phyloP scores from a whole-genome alignment of 495 filamentous ascomycete species.

The Lophium mytilinum region DNA sequence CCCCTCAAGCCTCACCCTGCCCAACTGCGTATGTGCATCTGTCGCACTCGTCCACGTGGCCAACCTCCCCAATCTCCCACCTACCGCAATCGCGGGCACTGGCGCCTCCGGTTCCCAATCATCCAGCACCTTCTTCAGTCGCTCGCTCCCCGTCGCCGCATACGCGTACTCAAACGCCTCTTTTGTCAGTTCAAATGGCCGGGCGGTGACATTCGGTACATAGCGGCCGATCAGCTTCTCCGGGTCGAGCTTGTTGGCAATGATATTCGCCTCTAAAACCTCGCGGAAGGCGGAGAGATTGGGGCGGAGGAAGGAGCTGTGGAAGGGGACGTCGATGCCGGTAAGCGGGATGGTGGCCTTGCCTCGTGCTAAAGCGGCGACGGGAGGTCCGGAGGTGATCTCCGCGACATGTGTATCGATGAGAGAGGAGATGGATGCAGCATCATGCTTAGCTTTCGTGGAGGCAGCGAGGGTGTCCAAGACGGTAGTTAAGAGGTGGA shows the following conservation, averaged over 20 bases:
- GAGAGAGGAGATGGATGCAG: background rate
- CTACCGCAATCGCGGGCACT: no score
- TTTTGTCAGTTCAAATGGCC: slow-evolving; percentile 24
- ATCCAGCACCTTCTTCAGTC: slow-evolving; percentile 6
- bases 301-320: slow-evolving; percentile 31
- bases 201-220: slow-evolving; percentile 36
- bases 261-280: slow-evolving; percentile 22
- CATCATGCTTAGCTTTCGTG: background rate
- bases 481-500: background rate
- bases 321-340: slow-evolving; percentile 42
- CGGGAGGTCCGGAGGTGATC: background rate
- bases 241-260: slow-evolving; percentile 17
- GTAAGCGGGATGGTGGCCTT: slow-evolving; percentile 34
- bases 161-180: slow-evolving; percentile 11
- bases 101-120: background rate
- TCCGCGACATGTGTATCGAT: background rate
- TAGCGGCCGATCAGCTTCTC: slow-evolving; percentile 32
- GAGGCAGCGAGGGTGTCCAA: background rate
- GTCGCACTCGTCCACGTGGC: no score
- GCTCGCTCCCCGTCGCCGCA: slow-evolving; percentile 6
- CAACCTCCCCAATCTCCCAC: no score
- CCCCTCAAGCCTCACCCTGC: no score
- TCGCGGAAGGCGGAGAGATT: slow-evolving; percentile 29
- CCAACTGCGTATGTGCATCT: no score
- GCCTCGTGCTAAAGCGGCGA: slow-evolving; percentile 12